These are phyloP conservation scores for Fibroporia radiculosa DNA, from an alignment of 768 basidiomycete genomes.

Conservation along the genomic window DNA sequence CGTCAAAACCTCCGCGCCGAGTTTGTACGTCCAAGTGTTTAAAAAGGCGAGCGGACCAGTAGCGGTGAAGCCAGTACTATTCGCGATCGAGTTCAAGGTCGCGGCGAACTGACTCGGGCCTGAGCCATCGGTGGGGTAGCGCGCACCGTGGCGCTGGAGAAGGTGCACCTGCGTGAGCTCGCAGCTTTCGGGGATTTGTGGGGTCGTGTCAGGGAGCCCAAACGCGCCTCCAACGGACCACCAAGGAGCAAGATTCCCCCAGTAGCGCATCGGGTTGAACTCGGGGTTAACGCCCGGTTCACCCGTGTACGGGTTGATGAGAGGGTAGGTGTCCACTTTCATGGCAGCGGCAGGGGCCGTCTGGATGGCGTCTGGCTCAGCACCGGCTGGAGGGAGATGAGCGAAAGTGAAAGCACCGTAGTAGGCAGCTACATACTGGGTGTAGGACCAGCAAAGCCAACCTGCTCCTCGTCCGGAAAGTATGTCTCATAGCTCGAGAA, in stretches of 20 bases:
- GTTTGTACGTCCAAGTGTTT: conserved; percentile 37
- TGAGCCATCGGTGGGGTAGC: conserved; percentile 31
- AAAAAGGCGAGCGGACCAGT: conserved; percentile 34
- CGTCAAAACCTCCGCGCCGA: conserved; percentile 39
- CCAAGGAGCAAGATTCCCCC: conserved; percentile 45
- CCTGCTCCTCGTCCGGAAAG: conserved; percentile 35
- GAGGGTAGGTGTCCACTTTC: conserved; percentile 32
- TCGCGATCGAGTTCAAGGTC: conserved; percentile 17
- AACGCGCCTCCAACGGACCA: conserved; percentile 37
- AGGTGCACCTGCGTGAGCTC: conserved; percentile 36
- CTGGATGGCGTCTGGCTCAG: conserved; percentile 18
- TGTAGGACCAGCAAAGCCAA: conserved; percentile 42
- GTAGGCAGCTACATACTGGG: conserved; percentile 28
- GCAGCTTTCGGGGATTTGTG: conserved; percentile 39
- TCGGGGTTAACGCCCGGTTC: conserved; percentile 1
- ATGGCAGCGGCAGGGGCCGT: conserved; percentile 32
- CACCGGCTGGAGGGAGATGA: conserved; percentile 16
- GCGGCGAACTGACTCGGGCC: conserved; percentile 21
- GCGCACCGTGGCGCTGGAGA: conserved; percentile 34
- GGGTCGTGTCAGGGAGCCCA: conserved; percentile 41
- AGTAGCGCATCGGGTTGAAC: conserved; percentile 39
- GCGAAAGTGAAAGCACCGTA: not conserved
- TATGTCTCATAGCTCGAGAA: conserved; percentile 24
- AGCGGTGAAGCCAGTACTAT: conserved; percentile 23
- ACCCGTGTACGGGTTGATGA: conserved; percentile 28